Conservation (phyloP, 2,329 filamentous ascomycete genomes). For the Clathrospora elynae region DNA sequence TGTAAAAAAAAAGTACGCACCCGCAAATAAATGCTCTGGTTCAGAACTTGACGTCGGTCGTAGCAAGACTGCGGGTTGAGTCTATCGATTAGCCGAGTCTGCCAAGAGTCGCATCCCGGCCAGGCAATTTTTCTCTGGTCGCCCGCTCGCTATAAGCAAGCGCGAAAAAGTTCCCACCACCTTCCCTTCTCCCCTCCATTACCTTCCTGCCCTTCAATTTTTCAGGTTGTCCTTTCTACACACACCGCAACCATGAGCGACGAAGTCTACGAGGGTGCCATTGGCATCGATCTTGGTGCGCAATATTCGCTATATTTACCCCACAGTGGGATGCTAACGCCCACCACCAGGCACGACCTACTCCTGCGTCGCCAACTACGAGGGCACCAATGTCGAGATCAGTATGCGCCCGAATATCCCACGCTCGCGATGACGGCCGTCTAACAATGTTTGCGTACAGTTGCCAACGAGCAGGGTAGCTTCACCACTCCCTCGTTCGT, state of each 20-base stretch:
- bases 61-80: too few species aligned
- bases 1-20: too few species aligned
- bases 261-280: constrained; percentile 99
- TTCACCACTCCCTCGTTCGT: constrained; percentile 99
- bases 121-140: constrained; percentile 20
- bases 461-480: constrained; percentile 99
- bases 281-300: constrained; percentile 98
- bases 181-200: constrained; percentile 40
- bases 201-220: constrained; percentile 37
- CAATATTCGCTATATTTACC: constrained; percentile 28
- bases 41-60: too few species aligned
- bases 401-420: constrained; percentile 60
- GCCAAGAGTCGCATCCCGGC: constrained; percentile 16
- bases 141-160: constrained; percentile 21
- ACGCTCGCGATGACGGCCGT: constrained; percentile 8
- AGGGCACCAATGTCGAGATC: constrained; percentile 99
- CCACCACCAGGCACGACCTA: constrained; percentile 87
- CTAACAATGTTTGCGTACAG: constrained; percentile 49
- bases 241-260: constrained; percentile 76
- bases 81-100: constrained; percentile 18
- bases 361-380: constrained; percentile 99
- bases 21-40: too few species aligned
- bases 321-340: constrained; percentile 43
- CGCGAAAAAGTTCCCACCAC: constrained; percentile 21
- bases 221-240: constrained; percentile 38